These are phyloP conservation scores for Camellia granthamiana DNA, from an alignment of 148 eudicot genomes.

Conservation along the genomic window DNA sequence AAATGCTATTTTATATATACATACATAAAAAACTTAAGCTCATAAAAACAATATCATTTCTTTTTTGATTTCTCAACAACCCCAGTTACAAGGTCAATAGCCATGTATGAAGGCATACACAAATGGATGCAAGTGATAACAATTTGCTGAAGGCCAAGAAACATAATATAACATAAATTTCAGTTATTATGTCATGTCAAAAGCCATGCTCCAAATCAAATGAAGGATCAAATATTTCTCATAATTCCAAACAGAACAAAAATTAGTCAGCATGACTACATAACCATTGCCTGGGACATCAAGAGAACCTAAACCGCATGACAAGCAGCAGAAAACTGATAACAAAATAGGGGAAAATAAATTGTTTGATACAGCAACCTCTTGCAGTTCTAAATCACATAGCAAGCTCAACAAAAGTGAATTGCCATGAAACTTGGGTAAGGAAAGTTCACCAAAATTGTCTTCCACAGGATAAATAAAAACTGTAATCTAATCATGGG, in stretches of 20 bases:
- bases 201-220: too few species aligned
- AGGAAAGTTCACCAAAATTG: conserved; percentile 1
- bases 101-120: neutral
- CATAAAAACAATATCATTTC: too few species aligned
- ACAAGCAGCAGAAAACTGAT: neutral
- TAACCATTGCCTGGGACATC: neutral
- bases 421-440: neutral
- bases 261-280: neutral
- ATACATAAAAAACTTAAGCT: too few species aligned
- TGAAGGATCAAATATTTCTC: too few species aligned
- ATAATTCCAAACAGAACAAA: neutral
- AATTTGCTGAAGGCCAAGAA: neutral
- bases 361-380: neutral
- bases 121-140: neutral
- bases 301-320: neutral
- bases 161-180: too few species aligned
- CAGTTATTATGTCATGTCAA: too few species aligned
- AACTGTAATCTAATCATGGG: neutral
- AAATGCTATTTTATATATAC: too few species aligned
- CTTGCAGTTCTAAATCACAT: conserved; percentile 8
- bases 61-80: too few species aligned
- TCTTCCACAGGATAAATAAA: neutral
- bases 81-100: too few species aligned
- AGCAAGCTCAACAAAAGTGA: conserved; percentile 1
- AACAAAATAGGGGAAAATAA: neutral